phyloP scores from a whole-genome alignment of 805 yeast genomes.

The Saturnispora halmiae region DNA sequence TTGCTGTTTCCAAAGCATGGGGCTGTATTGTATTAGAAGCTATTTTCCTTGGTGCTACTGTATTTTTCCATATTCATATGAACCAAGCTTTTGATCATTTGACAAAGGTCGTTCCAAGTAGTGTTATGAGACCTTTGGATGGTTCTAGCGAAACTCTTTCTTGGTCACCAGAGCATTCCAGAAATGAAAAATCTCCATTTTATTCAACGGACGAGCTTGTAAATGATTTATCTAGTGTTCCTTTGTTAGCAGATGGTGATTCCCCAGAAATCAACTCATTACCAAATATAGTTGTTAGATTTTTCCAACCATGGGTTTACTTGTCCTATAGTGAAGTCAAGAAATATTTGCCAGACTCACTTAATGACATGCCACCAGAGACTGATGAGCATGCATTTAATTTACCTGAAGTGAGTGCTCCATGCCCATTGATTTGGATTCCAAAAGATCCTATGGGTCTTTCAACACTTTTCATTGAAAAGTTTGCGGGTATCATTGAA shows the following conservation, averaged over 20 bases:
- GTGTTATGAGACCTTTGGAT: constrained; percentile 68
- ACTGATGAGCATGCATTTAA: constrained; percentile 61
- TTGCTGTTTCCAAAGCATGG: constrained; percentile 89
- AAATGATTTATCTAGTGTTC: constrained; percentile 28
- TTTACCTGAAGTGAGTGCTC: constrained; percentile 62
- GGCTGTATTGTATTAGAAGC: constrained; percentile 80
- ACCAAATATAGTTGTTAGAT: constrained; percentile 30
- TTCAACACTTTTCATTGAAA: constrained; percentile 49
- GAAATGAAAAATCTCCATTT: constrained; percentile 8
- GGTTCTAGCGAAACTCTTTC: constrained; percentile 61
- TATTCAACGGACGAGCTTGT: constrained; percentile 5
- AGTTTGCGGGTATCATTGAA: constrained; percentile 45
- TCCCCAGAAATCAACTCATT: constrained; percentile 13
- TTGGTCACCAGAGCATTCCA: constrained; percentile 20
- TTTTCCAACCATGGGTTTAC: constrained; percentile 48
- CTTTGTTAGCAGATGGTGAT: constrained; percentile 64
- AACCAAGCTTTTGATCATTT: constrained; percentile 58
- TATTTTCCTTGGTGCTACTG: constrained; percentile 54
- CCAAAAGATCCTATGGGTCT: constrained; percentile 86
- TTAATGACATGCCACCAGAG: constrained; percentile 37
- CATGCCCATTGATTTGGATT: constrained; percentile 79
- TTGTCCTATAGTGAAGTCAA: constrained; percentile 40
- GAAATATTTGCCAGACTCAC: constrained; percentile 50
- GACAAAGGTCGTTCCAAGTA: constrained; percentile 51
- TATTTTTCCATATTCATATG: constrained; percentile 58